phyloP scores from a whole-genome alignment of 1,284 basidiomycete genomes.

The Marasmius tenuissimus region DNA sequence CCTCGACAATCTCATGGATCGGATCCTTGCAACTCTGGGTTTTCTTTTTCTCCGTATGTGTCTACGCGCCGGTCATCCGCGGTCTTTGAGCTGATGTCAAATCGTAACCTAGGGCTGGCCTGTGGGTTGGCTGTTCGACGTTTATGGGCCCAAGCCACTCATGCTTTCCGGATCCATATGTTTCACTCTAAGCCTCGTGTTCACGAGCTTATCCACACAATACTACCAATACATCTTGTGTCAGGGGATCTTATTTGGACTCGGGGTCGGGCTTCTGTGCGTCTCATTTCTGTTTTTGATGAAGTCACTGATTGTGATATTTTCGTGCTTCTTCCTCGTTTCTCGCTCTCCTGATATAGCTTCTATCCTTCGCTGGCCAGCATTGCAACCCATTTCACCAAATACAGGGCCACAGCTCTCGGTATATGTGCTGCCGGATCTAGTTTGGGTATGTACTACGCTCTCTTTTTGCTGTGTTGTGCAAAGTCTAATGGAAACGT shows the following conservation, averaged over 20 bases:
- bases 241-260: slow-evolving; percentile 59
- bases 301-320: slow-evolving; percentile 1
- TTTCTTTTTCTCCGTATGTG: slow-evolving; percentile 49
- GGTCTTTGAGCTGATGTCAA: neutral
- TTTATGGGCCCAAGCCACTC: slow-evolving; percentile 48
- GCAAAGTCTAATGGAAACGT: too few relatives aligned
- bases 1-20: slow-evolving; percentile 52
- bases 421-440: slow-evolving; percentile 56
- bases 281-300: slow-evolving; percentile 22
- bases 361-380: slow-evolving; percentile 59
- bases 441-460: slow-evolving; percentile 42
- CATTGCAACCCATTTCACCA: slow-evolving; percentile 53
- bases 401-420: slow-evolving; percentile 59
- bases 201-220: slow-evolving; percentile 53
- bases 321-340: neutral
- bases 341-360: slow-evolving; percentile 26
- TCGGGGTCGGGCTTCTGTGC: slow-evolving; percentile 59
- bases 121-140: slow-evolving; percentile 50
- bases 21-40: slow-evolving; percentile 51
- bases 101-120: slow-evolving; percentile 42
- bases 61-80: neutral
- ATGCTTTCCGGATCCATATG: slow-evolving; percentile 43
- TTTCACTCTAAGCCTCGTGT: slow-evolving; percentile 43
- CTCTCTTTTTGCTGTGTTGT: slow-evolving; percentile 11
- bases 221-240: slow-evolving; percentile 61